Evolutionary conservation across 1,284 basidiomycete genomes (phyloP).

Genomic region (Amylostereum areolatum): DNA sequence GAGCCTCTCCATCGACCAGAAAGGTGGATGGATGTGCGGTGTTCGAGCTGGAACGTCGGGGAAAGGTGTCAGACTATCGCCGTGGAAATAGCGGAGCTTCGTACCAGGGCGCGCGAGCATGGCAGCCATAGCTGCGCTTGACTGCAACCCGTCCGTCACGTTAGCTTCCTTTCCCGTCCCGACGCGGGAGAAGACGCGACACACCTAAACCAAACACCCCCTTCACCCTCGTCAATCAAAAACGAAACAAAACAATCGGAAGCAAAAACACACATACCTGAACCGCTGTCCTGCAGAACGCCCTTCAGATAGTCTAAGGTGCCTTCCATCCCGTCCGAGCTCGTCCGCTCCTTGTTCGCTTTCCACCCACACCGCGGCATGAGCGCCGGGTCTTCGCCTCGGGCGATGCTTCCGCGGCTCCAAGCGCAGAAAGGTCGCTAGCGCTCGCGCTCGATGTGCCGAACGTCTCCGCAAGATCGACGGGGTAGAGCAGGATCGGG

Average conservation of each 20-base stretch:
- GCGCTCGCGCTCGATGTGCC: constrained; percentile 21
- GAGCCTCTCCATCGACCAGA: constrained; percentile 55
- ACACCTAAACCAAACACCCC: constrained; percentile 79
- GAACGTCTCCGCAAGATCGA: constrained; percentile 49
- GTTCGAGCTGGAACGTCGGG: constrained; percentile 36
- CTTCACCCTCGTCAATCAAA: constrained; percentile 28
- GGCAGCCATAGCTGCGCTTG: constrained; percentile 79
- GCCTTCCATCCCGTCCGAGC: constrained; percentile 57
- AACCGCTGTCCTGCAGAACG: constrained; percentile 45
- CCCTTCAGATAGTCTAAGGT: constrained; percentile 40
- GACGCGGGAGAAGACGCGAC: constrained; percentile 6
- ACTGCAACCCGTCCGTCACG: constrained; percentile 26
- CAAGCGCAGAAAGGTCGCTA: constrained; percentile 38
- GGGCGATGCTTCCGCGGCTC: constrained; percentile 46
- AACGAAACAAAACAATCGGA: background rate
- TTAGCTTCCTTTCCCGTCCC: background rate
- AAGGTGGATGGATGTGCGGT: constrained; percentile 57
- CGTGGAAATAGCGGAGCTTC: constrained; percentile 17
- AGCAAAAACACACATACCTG: constrained; percentile 25
- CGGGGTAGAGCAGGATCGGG: constrained; percentile 67
- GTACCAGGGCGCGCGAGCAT: constrained; percentile 68
- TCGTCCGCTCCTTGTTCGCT: constrained; percentile 41
- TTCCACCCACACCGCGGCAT: constrained; percentile 81
- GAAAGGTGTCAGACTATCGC: background rate
- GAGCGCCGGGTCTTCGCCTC: constrained; percentile 50